Evolutionary conservation across 495 filamentous ascomycete species (phyloP), one percentile per base, ranked within the genome.

Genomic region (Trichocladium antarcticum): DNA sequence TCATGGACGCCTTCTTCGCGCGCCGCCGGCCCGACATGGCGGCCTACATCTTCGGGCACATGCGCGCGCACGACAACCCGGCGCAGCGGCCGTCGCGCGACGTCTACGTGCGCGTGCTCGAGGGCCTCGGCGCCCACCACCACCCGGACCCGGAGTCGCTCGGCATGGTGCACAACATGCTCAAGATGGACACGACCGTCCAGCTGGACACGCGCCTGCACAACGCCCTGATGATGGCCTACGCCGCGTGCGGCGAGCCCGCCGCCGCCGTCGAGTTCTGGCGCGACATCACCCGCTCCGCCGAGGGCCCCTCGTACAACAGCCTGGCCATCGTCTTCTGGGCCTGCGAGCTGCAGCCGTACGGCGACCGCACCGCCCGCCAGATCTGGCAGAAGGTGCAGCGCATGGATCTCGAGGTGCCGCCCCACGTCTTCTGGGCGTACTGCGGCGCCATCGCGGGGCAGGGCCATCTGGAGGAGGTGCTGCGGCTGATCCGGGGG

Each of bases 181-280:
- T 95, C 39, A 95, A 94, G 65, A 79, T 97, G 53, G 92, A 97
- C 66, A 69, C 79, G 8, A 73, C 77, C 37, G 72, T 97, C 31
- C 82, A 92, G 49, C 71, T 83, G 14, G 82, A 79, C 60, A 96
- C 90, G 1, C 69, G 68, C 41, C 62, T 97, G 1, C 72, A 80
- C 42, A 95, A 95, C 56, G 76, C 81, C 0, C 69, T 98, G 21
- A 95, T 98, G 84, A 70, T 89, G 21, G 92, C 83, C 0, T 90
- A 93, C 58, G 74, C 75, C 2, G 74, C 75, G 1, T 84, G 80
- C 60, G 84, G 74, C 1, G 69, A 79, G 42, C 69, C 81, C 0
- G 63, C 73, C 45, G 74, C 76, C 32, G 84, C 83, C 12, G 70
- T 92, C 55, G 74, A 78, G 29, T 85, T 89, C 53, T 98, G 90